These are phyloP conservation scores for Metschnikowia cerradonensis DNA, from an alignment of 805 yeast species.

Conservation along the genomic window DNA sequence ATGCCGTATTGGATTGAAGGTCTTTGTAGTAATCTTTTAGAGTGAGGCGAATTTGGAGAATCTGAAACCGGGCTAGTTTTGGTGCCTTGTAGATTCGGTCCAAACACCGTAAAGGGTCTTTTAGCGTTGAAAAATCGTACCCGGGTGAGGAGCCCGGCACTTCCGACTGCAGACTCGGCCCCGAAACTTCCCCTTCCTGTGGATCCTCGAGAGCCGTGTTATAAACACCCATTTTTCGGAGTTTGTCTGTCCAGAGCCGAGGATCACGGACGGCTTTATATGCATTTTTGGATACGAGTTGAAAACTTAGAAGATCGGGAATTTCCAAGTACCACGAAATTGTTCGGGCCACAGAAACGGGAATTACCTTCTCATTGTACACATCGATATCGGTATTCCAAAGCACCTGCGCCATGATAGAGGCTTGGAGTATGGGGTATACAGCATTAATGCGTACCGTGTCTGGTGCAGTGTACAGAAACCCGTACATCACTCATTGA, in stretches of 20 bases:
- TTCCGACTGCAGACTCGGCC: background rate
- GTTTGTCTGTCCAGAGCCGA: slow-evolving; percentile 36
- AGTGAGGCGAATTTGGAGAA: slow-evolving; percentile 35
- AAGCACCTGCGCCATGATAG: slow-evolving; percentile 39
- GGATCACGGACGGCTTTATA: slow-evolving; percentile 36
- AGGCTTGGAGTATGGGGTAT: background rate
- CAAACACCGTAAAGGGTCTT: slow-evolving; percentile 35
- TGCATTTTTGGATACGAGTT: slow-evolving; percentile 37
- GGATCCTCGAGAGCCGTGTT: slow-evolving; percentile 16
- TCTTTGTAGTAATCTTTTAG: slow-evolving; percentile 46
- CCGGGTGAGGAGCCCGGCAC: background rate
- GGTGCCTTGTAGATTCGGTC: slow-evolving; percentile 23
- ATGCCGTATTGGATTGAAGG: slow-evolving; percentile 37
- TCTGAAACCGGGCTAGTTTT: slow-evolving; percentile 35
- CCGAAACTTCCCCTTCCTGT: background rate
- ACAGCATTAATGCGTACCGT: background rate
- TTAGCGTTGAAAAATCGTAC: slow-evolving; percentile 11
- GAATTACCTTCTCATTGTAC: slow-evolving; percentile 34
- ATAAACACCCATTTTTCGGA: slow-evolving; percentile 39
- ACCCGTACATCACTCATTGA: background rate
- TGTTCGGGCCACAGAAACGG: slow-evolving; percentile 33
- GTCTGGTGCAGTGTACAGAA: background rate
- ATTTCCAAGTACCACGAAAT: slow-evolving; percentile 33
- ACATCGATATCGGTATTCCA: slow-evolving; percentile 47
- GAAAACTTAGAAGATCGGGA: slow-evolving; percentile 37